Evolutionary conservation across 2,329 filamentous ascomycete species (phyloP).

Genomic region (Plenodomus lindquistii): DNA sequence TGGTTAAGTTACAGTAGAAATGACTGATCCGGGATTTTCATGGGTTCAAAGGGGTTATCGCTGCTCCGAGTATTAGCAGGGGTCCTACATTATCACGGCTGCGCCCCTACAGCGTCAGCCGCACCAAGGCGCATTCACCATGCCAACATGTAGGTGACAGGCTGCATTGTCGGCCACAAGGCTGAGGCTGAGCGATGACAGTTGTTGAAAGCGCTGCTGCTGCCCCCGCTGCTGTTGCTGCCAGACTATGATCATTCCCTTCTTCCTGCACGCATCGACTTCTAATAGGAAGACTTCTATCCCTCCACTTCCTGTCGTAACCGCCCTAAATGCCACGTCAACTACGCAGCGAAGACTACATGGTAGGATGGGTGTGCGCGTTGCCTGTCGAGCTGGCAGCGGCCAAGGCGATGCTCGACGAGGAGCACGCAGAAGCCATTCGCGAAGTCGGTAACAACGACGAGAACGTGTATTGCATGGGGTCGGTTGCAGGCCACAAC

Average conservation of each 20-base stretch:
- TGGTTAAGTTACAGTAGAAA: too few species aligned
- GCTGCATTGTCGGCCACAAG: conserved; percentile 6
- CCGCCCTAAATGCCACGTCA: conserved; percentile 4
- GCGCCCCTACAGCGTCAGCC: background rate
- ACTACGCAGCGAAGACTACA: conserved; percentile 13
- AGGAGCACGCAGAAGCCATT: conserved; percentile 15
- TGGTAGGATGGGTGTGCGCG: conserved; percentile 20
- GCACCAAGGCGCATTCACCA: background rate
- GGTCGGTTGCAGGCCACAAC: conserved; percentile 36
- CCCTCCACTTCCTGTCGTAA: background rate
- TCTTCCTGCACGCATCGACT: conserved; percentile 5
- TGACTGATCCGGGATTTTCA: too few species aligned
- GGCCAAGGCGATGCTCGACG: conserved; percentile 9
- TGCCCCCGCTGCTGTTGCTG: conserved; percentile 1
- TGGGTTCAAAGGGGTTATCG: too few species aligned
- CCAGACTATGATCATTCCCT: conserved; percentile 2
- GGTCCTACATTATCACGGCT: too few species aligned
- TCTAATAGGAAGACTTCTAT: background rate
- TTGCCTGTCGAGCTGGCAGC: conserved; percentile 16
- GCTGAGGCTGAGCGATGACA: conserved; percentile 11
- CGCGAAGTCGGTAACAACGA: conserved; percentile 28
- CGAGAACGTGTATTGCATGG: conserved; percentile 25
- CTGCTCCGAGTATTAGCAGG: too few species aligned
- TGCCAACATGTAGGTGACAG: conserved; percentile 6
- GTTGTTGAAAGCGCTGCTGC: background rate